Evolutionary conservation across 2,329 filamentous ascomycete genomes (phyloP).

Genomic region (Exophiala calicioides): DNA sequence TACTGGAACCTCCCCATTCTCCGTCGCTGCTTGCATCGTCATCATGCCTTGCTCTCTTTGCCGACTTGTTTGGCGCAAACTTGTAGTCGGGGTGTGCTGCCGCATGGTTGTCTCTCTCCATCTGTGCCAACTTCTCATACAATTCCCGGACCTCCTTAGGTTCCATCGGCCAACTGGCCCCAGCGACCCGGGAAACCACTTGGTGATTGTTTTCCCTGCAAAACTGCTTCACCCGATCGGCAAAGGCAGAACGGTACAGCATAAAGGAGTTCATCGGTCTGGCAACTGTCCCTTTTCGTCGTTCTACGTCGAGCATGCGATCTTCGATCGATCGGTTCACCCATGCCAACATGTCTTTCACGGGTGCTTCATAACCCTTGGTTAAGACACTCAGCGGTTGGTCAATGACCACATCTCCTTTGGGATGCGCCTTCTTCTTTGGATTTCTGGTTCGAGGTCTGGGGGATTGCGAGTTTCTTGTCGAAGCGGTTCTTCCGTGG

Average conservation of each 20-base stretch:
- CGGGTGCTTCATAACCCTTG: slow-evolving; percentile 60
- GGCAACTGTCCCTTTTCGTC: slow-evolving; percentile 77
- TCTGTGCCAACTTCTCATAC: slow-evolving; percentile 75
- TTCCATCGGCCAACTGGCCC: slow-evolving; percentile 82
- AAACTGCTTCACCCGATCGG: slow-evolving; percentile 79
- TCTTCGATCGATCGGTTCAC: slow-evolving; percentile 70
- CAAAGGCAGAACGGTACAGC: slow-evolving; percentile 91
- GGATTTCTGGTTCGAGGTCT: slow-evolving; percentile 33
- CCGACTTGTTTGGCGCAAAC: slow-evolving; percentile 79
- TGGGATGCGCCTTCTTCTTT: slow-evolving; percentile 29
- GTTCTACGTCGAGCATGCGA: slow-evolving; percentile 67
- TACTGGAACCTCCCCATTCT: slow-evolving; percentile 30
- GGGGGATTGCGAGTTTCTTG: slow-evolving; percentile 39
- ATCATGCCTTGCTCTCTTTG: slow-evolving; percentile 48
- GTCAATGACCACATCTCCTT: slow-evolving; percentile 46
- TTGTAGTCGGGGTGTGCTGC: slow-evolving; percentile 89
- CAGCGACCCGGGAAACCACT: slow-evolving; percentile 83
- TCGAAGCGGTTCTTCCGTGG: slow-evolving; percentile 16
- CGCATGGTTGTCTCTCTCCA: slow-evolving; percentile 82
- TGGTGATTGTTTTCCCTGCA: slow-evolving; percentile 90
- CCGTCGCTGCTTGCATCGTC: slow-evolving; percentile 38
- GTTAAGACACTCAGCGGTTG: slow-evolving; percentile 72
- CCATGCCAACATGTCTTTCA: slow-evolving; percentile 78
- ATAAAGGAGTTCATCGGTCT: slow-evolving; percentile 98
- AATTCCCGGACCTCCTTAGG: slow-evolving; percentile 68